phyloP scores from a whole-genome alignment of 441 rosid genomes.

The Viola pubescens region DNA sequence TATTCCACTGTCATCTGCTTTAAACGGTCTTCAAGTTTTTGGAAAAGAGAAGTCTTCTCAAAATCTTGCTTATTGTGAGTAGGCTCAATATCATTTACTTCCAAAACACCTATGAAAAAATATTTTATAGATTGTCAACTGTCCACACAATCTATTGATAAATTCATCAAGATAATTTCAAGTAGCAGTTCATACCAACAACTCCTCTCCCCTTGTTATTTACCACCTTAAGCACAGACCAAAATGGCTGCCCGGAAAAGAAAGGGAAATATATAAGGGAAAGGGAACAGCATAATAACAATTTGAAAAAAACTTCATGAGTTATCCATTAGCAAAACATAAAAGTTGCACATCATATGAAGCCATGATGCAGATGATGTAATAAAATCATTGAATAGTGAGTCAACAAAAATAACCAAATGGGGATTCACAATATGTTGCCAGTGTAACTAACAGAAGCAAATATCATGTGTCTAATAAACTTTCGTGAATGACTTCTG shows the following conservation, averaged over 20 bases:
- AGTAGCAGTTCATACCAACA: conserved; percentile 44
- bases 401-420: too few relatives aligned
- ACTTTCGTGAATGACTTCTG: too few relatives aligned
- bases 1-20: conserved; percentile 72
- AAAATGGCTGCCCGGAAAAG: conserved; percentile 47
- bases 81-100: conserved; percentile 73
- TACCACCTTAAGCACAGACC: conserved; percentile 46
- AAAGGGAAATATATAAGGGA: not conserved
- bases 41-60: conserved; percentile 73
- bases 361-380: too few relatives aligned
- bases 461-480: too few relatives aligned
- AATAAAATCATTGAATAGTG: too few relatives aligned
- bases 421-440: too few relatives aligned
- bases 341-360: too few relatives aligned
- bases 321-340: too few relatives aligned
- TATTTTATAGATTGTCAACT: not conserved
- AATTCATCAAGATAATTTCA: not conserved
- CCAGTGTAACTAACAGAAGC: too few relatives aligned
- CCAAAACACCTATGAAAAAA: conserved; percentile 49
- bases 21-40: conserved; percentile 69
- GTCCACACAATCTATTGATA: not conserved
- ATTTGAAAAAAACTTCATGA: too few relatives aligned
- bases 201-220: conserved; percentile 63
- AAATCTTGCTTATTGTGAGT: conserved; percentile 83
- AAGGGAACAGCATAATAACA: too few relatives aligned